A percentile compares a stretch with the other conserved stretches of the same genome.
These are phyloP conservation scores for Talaromyces thailandensis DNA, from an alignment of 495 filamentous ascomycete genomes.

Conservation along the genomic window DNA sequence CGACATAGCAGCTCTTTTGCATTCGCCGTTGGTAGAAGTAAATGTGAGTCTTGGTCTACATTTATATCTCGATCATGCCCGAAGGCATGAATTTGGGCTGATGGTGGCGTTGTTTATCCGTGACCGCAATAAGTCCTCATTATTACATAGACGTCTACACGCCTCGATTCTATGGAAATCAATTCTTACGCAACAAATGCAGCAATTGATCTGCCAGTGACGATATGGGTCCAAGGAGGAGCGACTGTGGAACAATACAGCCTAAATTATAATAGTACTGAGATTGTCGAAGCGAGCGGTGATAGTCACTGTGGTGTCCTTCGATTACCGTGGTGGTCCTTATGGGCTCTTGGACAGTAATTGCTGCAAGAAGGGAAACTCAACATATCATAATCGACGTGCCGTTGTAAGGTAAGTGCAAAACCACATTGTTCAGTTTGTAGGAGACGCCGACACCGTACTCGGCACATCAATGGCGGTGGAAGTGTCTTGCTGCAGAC, in stretches of 20 bases:
- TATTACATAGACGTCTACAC: not conserved
- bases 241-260: not conserved
- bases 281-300: constrained; percentile 7
- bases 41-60: too few species aligned
- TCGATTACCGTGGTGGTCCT: constrained; percentile 20
- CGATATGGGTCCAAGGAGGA: constrained; percentile 15
- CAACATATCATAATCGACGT: constrained; percentile 13
- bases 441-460: constrained; percentile 41
- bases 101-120: too few species aligned
- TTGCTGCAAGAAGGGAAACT: not conserved
- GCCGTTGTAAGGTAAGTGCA: constrained; percentile 43
- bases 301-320: constrained; percentile 15
- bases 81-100: too few species aligned
- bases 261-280: constrained; percentile 11
- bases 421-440: constrained; percentile 46
- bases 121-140: too few species aligned
- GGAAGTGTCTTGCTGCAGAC: not conserved
- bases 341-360: constrained; percentile 26
- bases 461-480: not conserved
- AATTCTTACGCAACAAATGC: not conserved
- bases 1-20: too few species aligned
- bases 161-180: not conserved
- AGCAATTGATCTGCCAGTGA: constrained; percentile 2
- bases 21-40: too few species aligned
- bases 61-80: too few species aligned